A percentile compares a stretch with the other conserved stretches of the same genome.
phyloP scores from a whole-genome alignment of 2,329 filamentous ascomycete genomes.

The Aspergillus arachidicola region DNA sequence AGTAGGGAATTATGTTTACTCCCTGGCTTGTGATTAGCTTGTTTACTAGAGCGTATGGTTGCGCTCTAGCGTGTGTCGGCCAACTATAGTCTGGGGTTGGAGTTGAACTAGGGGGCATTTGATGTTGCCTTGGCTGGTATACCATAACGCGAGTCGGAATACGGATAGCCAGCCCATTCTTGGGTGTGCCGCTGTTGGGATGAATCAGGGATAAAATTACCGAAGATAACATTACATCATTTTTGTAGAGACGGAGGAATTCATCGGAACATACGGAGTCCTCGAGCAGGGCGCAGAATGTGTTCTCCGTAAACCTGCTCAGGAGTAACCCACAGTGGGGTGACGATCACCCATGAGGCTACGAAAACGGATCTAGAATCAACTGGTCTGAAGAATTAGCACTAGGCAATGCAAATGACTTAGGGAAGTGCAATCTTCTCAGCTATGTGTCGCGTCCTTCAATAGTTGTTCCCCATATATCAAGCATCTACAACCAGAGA shows the following conservation, averaged over 20 bases:
- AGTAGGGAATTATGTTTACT: background rate
- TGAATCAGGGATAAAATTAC: too few species aligned
- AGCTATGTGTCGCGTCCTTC: background rate
- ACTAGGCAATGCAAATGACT: background rate
- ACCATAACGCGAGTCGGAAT: background rate
- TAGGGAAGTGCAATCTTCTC: background rate
- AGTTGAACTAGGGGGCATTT: background rate
- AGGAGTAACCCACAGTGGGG: background rate
- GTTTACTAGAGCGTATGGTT: background rate
- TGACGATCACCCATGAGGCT: background rate
- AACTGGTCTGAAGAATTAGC: background rate
- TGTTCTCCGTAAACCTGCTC: background rate
- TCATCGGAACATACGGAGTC: background rate
- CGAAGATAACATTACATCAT: background rate
- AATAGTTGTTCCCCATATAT: background rate
- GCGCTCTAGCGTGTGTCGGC: background rate
- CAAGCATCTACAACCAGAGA: too few species aligned
- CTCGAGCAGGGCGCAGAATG: background rate
- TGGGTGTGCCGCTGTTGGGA: too few species aligned
- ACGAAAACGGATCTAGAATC: background rate
- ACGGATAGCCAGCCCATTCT: background rate
- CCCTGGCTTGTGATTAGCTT: background rate
- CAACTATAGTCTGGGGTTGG: background rate
- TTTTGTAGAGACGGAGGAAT: background rate
- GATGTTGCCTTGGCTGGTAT: background rate